Evolutionary conservation across 164 flowering plant species (phyloP), one percentile per base, ranked within the genome.

Genomic region (Houttuynia cordata): DNA sequence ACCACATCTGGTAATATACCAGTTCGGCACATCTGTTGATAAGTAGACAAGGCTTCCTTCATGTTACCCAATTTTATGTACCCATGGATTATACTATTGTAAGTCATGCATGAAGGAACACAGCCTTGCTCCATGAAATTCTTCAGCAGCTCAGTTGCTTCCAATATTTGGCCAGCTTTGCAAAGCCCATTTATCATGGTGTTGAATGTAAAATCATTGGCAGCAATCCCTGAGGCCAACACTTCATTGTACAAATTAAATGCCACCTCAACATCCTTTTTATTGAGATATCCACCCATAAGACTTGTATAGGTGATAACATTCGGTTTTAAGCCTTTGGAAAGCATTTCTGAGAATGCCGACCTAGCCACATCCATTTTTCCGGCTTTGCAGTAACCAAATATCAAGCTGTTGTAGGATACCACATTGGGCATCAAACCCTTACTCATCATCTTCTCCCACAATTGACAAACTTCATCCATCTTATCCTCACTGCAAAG

Each of bases 391-490:
- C n/a, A n/a, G n/a, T n/a, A n/a, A n/a, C n/a, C n/a, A n/a, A n/a
- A n/a, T 51, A 90, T 85, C 72, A 90, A 71, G 68, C 62, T 73
- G 66, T 85, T 86, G 71, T 81, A 85, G n/a, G 87, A 84, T 69
- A 74, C 82, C 34, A 67, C 57, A 51, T 20, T 74, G 1, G 91
- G 93, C 13, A 0, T n/a, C 17, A 84, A 62, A 34, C 86, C 86
- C 15, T 60, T 68, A 30, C 39, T 64, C 54, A 71, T 67, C 94
- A 89, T 85, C 65, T 72, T 73, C 57, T 76, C 70, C 87, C 82
- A 81, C 55, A 81, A 25, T 62, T 24, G 59, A 53, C 53, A 56
- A 60, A 87, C 90, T 70, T 82, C 86, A 58, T 42, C 66, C 50
- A 85, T 50, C 63, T 75, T 80, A 55, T 81, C 83, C 45, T 60